Percentiles rank a stretch among this genome's conserved stretches.
These are phyloP conservation scores for Coniosporium apollinis DNA, from an alignment of 495 filamentous ascomycete genomes.

Conservation along the genomic window DNA sequence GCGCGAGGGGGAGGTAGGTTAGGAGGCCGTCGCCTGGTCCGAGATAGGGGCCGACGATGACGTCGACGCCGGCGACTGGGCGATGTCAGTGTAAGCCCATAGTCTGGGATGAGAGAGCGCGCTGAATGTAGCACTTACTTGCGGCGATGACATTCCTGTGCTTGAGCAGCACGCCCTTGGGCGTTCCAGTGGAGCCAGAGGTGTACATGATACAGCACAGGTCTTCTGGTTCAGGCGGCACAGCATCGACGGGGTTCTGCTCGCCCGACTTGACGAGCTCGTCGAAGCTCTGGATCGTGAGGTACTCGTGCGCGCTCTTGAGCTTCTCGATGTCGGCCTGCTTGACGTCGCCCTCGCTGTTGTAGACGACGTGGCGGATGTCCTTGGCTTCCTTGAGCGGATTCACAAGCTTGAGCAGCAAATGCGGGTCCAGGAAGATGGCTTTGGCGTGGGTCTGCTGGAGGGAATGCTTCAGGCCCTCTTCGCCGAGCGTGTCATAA, in stretches of 20 bases:
- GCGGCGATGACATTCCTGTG: constrained; percentile 82
- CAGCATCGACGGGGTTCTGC: constrained; percentile 65
- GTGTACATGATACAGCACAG: constrained; percentile 99
- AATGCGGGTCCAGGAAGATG: constrained; percentile 79
- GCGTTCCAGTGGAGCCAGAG: constrained; percentile 89
- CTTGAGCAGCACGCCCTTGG: constrained; percentile 86
- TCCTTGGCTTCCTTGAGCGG: constrained; percentile 65
- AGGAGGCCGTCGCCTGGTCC: constrained; percentile 74
- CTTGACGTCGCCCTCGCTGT: constrained; percentile 59
- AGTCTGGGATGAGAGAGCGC: not conserved
- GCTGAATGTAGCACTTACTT: constrained; percentile 33
- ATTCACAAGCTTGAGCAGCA: constrained; percentile 66
- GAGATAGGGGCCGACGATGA: constrained; percentile 70
- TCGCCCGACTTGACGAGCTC: constrained; percentile 70
- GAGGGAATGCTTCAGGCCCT: constrained; percentile 82
- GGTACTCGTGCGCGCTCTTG: constrained; percentile 47
- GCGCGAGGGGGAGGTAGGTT: constrained; percentile 84
- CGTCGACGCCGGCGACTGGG: constrained; percentile 70
- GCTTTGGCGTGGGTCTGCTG: constrained; percentile 69
- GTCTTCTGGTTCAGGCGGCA: constrained; percentile 67
- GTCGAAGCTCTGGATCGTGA: constrained; percentile 69
- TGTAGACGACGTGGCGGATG: constrained; percentile 78
- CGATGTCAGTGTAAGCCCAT: constrained; percentile 9
- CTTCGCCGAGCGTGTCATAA: constrained; percentile 92
- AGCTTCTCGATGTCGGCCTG: constrained; percentile 65